Conservation (phyloP, 1,284 basidiomycete species). For the Apiotrichum gracile region DNA sequence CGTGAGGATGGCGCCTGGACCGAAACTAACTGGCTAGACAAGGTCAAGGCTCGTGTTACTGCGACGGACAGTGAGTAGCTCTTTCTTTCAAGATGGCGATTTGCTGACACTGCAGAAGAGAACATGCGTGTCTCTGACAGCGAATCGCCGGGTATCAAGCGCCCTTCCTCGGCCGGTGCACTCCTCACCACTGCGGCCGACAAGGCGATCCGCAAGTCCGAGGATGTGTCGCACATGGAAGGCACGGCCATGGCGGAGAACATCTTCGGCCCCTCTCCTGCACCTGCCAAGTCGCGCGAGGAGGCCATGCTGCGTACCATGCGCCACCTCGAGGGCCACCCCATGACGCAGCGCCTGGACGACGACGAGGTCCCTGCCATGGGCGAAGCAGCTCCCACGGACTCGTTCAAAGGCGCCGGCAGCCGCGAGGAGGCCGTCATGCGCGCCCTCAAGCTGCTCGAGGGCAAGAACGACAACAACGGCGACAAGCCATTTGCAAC, state of each 20-base stretch:
- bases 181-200: background rate
- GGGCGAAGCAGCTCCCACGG: slow-evolving; percentile 28
- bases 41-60: background rate
- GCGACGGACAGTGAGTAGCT: background rate
- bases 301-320: slow-evolving; percentile 33
- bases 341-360: slow-evolving; percentile 1
- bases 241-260: background rate
- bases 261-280: background rate
- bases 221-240: slow-evolving; percentile 13
- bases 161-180: background rate
- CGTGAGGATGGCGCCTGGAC: too few species aligned
- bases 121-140: background rate
- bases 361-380: slow-evolving; percentile 29
- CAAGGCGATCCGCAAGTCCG: too few species aligned
- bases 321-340: slow-evolving; percentile 32
- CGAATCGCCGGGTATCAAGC: background rate
- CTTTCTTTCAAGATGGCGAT: background rate
- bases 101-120: background rate
- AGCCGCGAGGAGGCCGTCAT: slow-evolving; percentile 21
- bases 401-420: background rate
- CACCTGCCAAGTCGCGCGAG: slow-evolving; percentile 6
- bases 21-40: too few species aligned
- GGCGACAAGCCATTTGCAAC: background rate
- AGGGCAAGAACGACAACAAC: slow-evolving; percentile 15
- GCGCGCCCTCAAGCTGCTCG: slow-evolving; percentile 29